Base-by-base conservation (phyloP, 495 filamentous ascomycete genomes). In the Aeminium ludgeri region DNA sequence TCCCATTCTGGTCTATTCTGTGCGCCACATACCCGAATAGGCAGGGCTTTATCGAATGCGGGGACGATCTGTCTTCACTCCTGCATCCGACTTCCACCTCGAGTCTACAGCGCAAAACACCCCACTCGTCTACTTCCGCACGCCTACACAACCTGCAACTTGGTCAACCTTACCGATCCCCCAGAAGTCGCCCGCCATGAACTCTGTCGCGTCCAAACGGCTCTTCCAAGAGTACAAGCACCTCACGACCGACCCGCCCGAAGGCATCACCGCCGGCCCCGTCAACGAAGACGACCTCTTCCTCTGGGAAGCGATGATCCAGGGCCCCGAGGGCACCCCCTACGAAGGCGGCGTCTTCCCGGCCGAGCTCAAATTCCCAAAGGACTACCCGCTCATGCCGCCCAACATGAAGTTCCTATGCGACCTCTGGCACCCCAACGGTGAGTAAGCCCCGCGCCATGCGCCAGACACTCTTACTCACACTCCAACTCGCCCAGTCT, bases 201-300 rank as follows among this genome's bases (percentile, higher is more conserved):
- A 43, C 49, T 68, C 73, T 31, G 73, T 77, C 43, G 85, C 89
- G 46, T 82, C 86, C 57, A 87, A 87, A 49, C 89, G 89, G 32
- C 81, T 99, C 47, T 85, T 95, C 61, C 82, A 87, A 64, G 89
- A 99, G 67, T 99, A 99, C 79, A 78, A 80, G 49, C 76, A 69
- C 42, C 78, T 87, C 36, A 78, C 78, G 46, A 80, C 73, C 55
- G 82, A 83, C 64, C 78, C 83, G 1, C 82, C 85, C 10, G 83
- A 92, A 35, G 91, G 89, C 49, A 95, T 99, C 62, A 91, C 81
- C 45, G 89, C 91, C 12, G 91, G 89, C 30, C 89, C 89, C 15
- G 71, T 93, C 41, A 77, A 73, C 42, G 89, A 99, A 67, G 86
- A 93, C 61, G 84, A 99, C 66, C 78, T 96, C 55, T 84, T 92